These are phyloP conservation scores for Cryptosporidium sp. DNA, from an alignment of 169 alveolate species.

Conservation along the genomic window DNA sequence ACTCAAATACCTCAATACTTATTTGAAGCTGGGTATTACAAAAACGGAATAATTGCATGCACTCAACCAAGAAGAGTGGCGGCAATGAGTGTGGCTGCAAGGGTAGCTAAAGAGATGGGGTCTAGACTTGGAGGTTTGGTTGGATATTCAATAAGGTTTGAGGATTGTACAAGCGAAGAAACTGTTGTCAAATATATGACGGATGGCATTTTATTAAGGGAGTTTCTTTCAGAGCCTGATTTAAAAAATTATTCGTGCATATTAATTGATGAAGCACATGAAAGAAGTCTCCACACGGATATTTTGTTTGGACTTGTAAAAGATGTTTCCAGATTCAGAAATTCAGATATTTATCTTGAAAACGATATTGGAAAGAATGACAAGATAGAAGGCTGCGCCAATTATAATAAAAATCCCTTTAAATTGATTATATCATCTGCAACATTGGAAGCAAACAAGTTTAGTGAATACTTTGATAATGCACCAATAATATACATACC, in stretches of 20 bases:
- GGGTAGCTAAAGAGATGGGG: constrained; percentile 98
- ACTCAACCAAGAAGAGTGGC: constrained; percentile 99
- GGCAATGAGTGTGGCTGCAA: constrained; percentile 99
- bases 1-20: constrained; percentile 98
- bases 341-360: neutral
- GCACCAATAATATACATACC: constrained; percentile 96
- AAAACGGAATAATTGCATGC: constrained; percentile 95
- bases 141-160: constrained; percentile 96
- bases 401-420: constrained; percentile 84
- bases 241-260: constrained; percentile 93
- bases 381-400: neutral
- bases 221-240: constrained; percentile 95
- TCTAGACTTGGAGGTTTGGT: constrained; percentile 98
- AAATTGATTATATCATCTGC: constrained; percentile 94
- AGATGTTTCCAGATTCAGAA: constrained; percentile 86
- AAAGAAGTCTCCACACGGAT: constrained; percentile 99
- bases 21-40: constrained; percentile 96
- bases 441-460: constrained; percentile 98
- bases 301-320: constrained; percentile 97
- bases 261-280: constrained; percentile 99
- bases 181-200: constrained; percentile 99
- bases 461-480: constrained; percentile 95
- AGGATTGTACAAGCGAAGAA: constrained; percentile 95
- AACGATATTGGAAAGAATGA: neutral
- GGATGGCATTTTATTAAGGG: constrained; percentile 99